Percentiles rank a stretch among this genome's conserved stretches.
These are phyloP conservation scores for Solanum appendiculatum DNA, from an alignment of 257 asterid genomes.

Conservation along the genomic window DNA sequence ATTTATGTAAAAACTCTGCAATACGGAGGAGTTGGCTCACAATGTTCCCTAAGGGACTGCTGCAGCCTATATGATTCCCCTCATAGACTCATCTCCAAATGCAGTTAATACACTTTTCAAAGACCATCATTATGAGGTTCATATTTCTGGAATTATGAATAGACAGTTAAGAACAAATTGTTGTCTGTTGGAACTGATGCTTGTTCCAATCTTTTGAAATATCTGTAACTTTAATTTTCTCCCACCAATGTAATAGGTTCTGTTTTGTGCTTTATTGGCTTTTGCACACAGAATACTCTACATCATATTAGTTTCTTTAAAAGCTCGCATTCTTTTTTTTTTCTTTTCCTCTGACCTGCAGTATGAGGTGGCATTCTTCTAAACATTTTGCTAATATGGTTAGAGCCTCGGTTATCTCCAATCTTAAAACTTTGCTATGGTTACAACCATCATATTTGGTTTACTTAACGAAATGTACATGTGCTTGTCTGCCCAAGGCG, in stretches of 20 bases:
- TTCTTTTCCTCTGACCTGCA: neutral
- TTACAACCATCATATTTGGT: constrained; percentile 9
- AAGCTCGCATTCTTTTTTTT: neutral
- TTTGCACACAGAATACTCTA: neutral
- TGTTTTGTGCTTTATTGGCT: neutral
- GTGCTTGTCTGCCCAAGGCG: constrained; percentile 95
- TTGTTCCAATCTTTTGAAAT: neutral
- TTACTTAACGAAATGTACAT: constrained; percentile 60
- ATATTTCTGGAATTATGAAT: neutral
- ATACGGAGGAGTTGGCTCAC: neutral
- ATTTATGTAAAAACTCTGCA: neutral
- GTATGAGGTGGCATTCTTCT: neutral
- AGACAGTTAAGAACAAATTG: neutral
- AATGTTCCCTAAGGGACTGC: neutral
- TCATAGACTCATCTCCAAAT: neutral
- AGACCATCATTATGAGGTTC: neutral
- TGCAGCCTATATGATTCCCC: neutral
- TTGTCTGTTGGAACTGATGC: neutral
- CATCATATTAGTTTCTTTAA: neutral
- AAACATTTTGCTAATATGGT: neutral
- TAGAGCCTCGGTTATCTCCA: neutral
- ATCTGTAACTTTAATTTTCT: neutral
- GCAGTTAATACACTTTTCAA: neutral
- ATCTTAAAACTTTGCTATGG: neutral
- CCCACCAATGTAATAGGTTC: neutral